A percentile compares a stretch with the other conserved stretches of the same genome.
These are phyloP conservation scores for Exophiala viscosa DNA, from an alignment of 2,329 filamentous ascomycete species.

Conservation along the genomic window DNA sequence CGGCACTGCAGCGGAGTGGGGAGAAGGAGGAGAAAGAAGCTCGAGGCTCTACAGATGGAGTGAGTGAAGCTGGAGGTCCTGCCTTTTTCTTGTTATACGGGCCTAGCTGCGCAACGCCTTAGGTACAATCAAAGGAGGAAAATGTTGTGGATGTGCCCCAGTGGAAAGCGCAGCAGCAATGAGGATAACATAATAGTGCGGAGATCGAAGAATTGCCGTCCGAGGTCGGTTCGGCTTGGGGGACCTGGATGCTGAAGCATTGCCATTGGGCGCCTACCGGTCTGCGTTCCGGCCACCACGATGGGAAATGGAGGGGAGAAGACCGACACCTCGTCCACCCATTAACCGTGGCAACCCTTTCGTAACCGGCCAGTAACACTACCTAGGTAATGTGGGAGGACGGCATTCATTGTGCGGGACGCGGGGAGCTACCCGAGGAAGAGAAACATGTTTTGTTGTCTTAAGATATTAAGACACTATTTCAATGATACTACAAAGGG, in stretches of 20 bases:
- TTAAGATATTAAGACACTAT: no score
- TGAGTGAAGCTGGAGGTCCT: neutral
- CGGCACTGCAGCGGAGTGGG: neutral
- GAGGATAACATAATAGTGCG: neutral
- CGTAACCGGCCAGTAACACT: no score
- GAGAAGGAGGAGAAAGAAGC: neutral
- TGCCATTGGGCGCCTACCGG: neutral
- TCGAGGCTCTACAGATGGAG: neutral
- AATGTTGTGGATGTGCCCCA: no score
- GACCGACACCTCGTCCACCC: neutral
- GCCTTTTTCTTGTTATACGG: neutral
- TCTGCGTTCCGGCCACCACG: neutral
- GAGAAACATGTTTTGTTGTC: no score
- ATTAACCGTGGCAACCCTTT: no score
- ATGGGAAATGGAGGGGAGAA: constrained; percentile 2
- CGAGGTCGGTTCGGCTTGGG: neutral
- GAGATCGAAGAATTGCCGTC: constrained; percentile 5
- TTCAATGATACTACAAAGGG: no score
- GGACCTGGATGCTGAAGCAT: neutral
- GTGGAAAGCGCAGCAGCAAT: neutral
- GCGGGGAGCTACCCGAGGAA: no score
- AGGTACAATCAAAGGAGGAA: no score
- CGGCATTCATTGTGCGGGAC: no score
- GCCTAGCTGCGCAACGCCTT: no score
- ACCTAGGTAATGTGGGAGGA: no score